phyloP scores from a whole-genome alignment of 176 grass and related monocot species.

The Oryza australiensis region DNA sequence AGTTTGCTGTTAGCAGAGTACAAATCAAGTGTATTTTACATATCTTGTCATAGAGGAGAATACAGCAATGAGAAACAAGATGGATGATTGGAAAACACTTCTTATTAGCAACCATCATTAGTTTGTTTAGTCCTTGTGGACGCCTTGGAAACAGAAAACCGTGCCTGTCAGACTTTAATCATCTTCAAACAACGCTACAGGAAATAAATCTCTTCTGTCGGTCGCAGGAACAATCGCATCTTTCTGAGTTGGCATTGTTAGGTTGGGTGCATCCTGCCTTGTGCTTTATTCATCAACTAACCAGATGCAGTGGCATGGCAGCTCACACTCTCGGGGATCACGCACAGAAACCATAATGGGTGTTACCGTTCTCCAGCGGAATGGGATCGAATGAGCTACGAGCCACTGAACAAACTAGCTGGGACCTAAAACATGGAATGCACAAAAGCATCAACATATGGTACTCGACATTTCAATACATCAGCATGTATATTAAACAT shows the following conservation, averaged over 20 bases:
- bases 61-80: not conserved
- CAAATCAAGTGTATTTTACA: not conserved
- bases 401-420: constrained; percentile 63
- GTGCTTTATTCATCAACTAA: constrained; percentile 16
- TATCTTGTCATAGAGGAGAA: not conserved
- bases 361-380: constrained; percentile 6
- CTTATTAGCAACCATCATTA: constrained; percentile 24
- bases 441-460: constrained; percentile 29
- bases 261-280: constrained; percentile 1
- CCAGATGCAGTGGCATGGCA: not conserved
- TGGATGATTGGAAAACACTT: not conserved
- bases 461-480: not conserved
- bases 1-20: constrained; percentile 8
- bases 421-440: constrained; percentile 59
- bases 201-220: not conserved
- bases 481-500: not conserved
- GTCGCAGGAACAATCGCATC: constrained; percentile 1
- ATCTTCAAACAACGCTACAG: not conserved
- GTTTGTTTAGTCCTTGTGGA: constrained; percentile 8
- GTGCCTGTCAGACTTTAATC: not conserved
- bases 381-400: constrained; percentile 30
- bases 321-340: not conserved
- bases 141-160: constrained; percentile 9
- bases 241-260: constrained; percentile 5
- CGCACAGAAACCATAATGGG: constrained; percentile 8